These are phyloP conservation scores for Mycena maculata DNA, from an alignment of 768 basidiomycete species.

Conservation along the genomic window DNA sequence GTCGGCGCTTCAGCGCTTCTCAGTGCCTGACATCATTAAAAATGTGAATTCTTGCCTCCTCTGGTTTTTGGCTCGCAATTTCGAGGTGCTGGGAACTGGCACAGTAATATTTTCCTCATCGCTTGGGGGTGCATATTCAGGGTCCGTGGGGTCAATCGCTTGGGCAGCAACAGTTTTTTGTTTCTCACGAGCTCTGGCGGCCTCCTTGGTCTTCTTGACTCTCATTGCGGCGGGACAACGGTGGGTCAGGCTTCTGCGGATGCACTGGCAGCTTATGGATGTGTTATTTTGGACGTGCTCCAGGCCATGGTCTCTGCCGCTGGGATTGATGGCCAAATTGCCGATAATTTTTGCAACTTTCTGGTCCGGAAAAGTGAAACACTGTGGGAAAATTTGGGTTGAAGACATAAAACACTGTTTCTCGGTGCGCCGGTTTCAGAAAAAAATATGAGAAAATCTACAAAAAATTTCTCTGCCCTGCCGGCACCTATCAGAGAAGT, in stretches of 20 bases:
- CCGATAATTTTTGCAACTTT: not conserved
- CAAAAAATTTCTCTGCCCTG: conserved; percentile 19
- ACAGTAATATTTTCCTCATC: not conserved
- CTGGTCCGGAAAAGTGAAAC: conserved; percentile 29
- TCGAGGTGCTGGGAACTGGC: not conserved
- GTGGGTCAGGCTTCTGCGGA: not conserved
- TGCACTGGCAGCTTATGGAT: conserved; percentile 12
- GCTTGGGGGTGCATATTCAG: conserved; percentile 12
- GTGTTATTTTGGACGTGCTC: not conserved
- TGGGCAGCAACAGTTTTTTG: conserved; percentile 15
- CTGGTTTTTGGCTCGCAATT: conserved; percentile 3
- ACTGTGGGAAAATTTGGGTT: conserved; percentile 21
- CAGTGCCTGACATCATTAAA: not conserved
- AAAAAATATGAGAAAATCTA: conserved; percentile 27
- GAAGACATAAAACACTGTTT: conserved; percentile 29
- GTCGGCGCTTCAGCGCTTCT: conserved; percentile 8
- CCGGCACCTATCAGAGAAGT: conserved; percentile 27
- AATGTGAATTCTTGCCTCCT: conserved; percentile 7
- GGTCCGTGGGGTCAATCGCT: not conserved
- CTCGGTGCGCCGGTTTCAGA: conserved; percentile 8
- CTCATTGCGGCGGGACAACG: conserved; percentile 17
- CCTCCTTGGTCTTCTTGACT: conserved; percentile 14
- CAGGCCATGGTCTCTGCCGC: not conserved
- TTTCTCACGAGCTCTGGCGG: conserved; percentile 15
- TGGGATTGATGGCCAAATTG: not conserved